Evolutionary conservation across 2,329 filamentous ascomycete species (phyloP).

Genomic region (Calonectria montana): DNA sequence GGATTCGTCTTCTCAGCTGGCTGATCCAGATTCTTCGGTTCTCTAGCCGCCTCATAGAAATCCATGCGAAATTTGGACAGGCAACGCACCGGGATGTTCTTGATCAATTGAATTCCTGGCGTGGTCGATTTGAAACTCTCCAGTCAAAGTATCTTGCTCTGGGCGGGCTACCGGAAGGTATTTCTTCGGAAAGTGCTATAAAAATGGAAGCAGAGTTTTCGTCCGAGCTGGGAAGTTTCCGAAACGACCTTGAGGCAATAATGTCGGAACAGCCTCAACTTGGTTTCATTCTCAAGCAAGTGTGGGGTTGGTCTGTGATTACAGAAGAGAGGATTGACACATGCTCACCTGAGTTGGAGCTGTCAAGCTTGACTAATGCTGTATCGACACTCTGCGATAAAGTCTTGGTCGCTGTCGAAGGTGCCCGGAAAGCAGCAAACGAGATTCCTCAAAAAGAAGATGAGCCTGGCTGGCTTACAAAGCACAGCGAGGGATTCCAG

Average conservation of each 20-base stretch:
- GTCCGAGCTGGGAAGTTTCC: conserved; percentile 51
- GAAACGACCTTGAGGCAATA: conserved; percentile 54
- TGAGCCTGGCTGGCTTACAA: conserved; percentile 50
- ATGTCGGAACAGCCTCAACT: conserved; percentile 64
- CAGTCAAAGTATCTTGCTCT: conserved; percentile 55
- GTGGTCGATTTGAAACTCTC: conserved; percentile 58
- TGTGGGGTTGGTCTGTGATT: conserved; percentile 71
- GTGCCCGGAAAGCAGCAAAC: conserved; percentile 68
- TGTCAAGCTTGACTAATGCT: conserved; percentile 64
- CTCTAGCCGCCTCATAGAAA: conserved; percentile 69
- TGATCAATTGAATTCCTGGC: conserved; percentile 62
- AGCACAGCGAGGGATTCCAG: conserved; percentile 62
- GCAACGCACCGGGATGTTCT: conserved; percentile 59
- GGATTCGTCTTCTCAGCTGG: conserved; percentile 62
- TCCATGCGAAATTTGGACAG: conserved; percentile 74
- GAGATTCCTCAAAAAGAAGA: conserved; percentile 50
- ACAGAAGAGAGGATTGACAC: conserved; percentile 33
- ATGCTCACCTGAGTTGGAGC: conserved; percentile 27
- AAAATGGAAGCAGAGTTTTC: conserved; percentile 50
- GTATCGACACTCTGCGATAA: conserved; percentile 77
- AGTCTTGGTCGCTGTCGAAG: conserved; percentile 83
- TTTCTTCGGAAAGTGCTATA: conserved; percentile 56
- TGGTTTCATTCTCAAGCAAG: conserved; percentile 73
- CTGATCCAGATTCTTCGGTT: conserved; percentile 75
- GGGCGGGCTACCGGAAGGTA: conserved; percentile 60